Conservation (phyloP, 495 filamentous ascomycete species). For the Cetradonia linearis region DNA sequence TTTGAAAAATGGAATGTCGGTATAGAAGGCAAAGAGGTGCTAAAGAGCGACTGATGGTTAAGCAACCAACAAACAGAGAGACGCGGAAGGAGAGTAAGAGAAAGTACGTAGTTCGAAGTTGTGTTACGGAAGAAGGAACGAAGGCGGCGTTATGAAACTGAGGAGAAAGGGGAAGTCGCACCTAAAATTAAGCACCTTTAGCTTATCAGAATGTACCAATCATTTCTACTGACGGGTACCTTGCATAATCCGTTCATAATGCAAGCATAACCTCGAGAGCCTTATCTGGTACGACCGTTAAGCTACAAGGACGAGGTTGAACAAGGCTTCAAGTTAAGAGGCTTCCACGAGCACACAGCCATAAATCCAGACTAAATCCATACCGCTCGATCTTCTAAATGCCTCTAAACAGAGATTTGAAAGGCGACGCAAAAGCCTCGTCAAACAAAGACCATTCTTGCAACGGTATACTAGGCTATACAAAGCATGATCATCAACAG, state of each 20-base stretch:
- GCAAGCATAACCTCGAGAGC: neutral
- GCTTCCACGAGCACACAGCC: neutral
- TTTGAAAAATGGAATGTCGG: neutral
- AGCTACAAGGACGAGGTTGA: neutral
- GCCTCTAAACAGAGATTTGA: neutral
- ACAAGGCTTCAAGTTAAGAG: neutral
- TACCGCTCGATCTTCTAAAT: neutral
- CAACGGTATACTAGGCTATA: neutral
- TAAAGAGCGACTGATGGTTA: slow-evolving; percentile 25
- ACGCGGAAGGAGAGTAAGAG: slow-evolving; percentile 8
- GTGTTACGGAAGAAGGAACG: slow-evolving; percentile 10
- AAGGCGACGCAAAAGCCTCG: neutral
- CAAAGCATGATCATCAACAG: too few relatives aligned
- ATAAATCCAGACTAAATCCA: neutral
- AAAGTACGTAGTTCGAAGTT: slow-evolving; percentile 5
- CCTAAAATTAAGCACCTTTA: neutral
- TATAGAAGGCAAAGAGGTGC: slow-evolving; percentile 4
- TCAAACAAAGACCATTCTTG: neutral
- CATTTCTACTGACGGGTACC: neutral
- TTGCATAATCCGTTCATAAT: slow-evolving; percentile 1
- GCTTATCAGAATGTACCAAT: neutral
- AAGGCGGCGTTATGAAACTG: slow-evolving; percentile 16
- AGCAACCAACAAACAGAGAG: slow-evolving; percentile 8
- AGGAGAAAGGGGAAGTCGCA: slow-evolving; percentile 9
- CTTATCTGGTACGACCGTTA: neutral